Conservation (phyloP, 805 yeast species). For the Scheffersomyces spartinae region DNA sequence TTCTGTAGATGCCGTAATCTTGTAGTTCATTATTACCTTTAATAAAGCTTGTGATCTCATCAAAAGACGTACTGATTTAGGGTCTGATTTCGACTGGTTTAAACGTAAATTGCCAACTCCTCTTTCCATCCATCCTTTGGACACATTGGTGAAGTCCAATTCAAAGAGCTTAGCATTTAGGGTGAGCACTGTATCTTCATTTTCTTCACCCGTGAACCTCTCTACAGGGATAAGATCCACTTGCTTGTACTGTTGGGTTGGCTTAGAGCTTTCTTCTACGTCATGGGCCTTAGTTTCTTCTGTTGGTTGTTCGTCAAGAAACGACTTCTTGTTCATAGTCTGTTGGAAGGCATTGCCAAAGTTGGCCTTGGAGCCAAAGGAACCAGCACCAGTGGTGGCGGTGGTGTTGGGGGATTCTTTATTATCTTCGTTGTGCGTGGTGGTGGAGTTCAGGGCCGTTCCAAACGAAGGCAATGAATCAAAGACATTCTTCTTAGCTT, state of each 20-base stretch:
- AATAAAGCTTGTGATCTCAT: slow-evolving; percentile 87
- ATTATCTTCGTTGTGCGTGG: slow-evolving; percentile 1
- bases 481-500: slow-evolving; percentile 15
- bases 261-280: slow-evolving; percentile 11
- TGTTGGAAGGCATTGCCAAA: slow-evolving; percentile 46
- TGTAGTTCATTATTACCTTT: slow-evolving; percentile 70
- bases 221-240: slow-evolving; percentile 52
- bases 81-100: slow-evolving; percentile 34
- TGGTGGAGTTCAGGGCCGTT: slow-evolving; percentile 1
- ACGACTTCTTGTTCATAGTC: slow-evolving; percentile 41
- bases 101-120: slow-evolving; percentile 86
- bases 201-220: slow-evolving; percentile 82
- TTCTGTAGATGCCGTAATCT: slow-evolving; percentile 50
- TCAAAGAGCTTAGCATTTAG: slow-evolving; percentile 72
- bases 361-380: slow-evolving; percentile 36
- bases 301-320: slow-evolving; percentile 35
- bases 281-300: slow-evolving; percentile 9
- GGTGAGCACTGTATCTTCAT: slow-evolving; percentile 57
- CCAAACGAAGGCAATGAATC: slow-evolving; percentile 11
- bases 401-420: slow-evolving; percentile 3
- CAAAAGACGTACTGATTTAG: slow-evolving; percentile 51
- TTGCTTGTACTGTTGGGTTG: slow-evolving; percentile 36
- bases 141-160: slow-evolving; percentile 50
- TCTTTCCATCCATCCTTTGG: slow-evolving; percentile 90
- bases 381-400: slow-evolving; percentile 6